These are phyloP conservation scores for Hypoxylon sp. DNA, from an alignment of 2,329 filamentous ascomycete species.

Conservation along the genomic window DNA sequence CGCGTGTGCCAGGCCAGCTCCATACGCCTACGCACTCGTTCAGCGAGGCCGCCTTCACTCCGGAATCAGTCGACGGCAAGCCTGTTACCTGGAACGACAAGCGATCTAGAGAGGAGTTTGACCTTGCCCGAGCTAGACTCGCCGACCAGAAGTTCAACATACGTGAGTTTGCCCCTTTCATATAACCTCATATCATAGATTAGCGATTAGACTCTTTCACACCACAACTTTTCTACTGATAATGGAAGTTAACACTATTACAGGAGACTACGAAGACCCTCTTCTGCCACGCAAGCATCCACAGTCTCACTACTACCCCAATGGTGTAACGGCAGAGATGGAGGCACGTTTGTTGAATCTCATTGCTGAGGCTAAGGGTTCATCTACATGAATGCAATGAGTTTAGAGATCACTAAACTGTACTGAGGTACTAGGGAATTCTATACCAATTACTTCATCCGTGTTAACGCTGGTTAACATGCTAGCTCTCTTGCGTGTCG, in stretches of 20 bases:
- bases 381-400: conserved; percentile 8
- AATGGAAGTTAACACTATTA: conserved; percentile 24
- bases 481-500: neutral
- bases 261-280: conserved; percentile 64
- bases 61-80: conserved; percentile 51
- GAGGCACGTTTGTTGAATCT: conserved; percentile 59
- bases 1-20: conserved; percentile 44
- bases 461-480: neutral
- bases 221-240: neutral
- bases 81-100: conserved; percentile 52
- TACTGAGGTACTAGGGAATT: neutral
- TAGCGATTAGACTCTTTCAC: neutral
- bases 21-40: conserved; percentile 54
- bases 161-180: conserved; percentile 54
- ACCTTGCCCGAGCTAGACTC: conserved; percentile 58
- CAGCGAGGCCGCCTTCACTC: conserved; percentile 45
- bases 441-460: neutral
- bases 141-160: conserved; percentile 64
- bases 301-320: conserved; percentile 56
- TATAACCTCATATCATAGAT: neutral
- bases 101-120: conserved; percentile 62
- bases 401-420: neutral
- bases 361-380: conserved; percentile 51
- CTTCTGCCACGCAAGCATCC: conserved; percentile 58
- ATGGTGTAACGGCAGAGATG: conserved; percentile 58